Evolutionary conservation across 371 early-diverging fungal genomes (phyloP).

Genomic region (Nematocida sp.): DNA sequence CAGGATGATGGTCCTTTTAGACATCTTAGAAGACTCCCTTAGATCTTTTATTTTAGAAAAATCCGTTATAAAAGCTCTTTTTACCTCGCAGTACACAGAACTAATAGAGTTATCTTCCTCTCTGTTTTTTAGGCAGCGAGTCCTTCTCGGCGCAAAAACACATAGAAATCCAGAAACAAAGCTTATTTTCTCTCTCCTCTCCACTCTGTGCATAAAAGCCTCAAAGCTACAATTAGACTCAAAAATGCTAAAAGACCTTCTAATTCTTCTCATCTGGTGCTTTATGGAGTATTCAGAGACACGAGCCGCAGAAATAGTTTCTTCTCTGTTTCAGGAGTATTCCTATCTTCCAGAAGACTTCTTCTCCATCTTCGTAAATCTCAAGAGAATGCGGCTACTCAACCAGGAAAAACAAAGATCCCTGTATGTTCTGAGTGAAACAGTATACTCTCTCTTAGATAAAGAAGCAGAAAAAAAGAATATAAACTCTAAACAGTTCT

Average conservation of each 20-base stretch:
- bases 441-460: constrained; percentile 11
- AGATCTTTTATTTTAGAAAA: constrained; percentile 23
- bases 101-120: not conserved
- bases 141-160: constrained; percentile 4
- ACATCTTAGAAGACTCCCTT: constrained; percentile 28
- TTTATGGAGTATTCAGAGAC: constrained; percentile 8
- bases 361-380: constrained; percentile 42
- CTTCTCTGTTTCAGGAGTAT: not conserved
- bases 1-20: constrained; percentile 16
- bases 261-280: constrained; percentile 30
- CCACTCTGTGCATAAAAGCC: not conserved
- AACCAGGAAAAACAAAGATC: not conserved
- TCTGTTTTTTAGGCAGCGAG: constrained; percentile 27
- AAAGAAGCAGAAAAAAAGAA: constrained; percentile 9
- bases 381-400: constrained; percentile 2
- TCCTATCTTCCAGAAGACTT: not conserved
- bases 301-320: constrained; percentile 15
- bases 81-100: not conserved
- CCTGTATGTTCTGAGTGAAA: constrained; percentile 30
- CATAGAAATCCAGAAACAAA: constrained; percentile 16
- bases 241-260: not conserved
- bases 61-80: not conserved
- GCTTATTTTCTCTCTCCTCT: constrained; percentile 19
- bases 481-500: constrained; percentile 33
- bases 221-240: not conserved